Evolutionary conservation across 371 early-diverging fungal genomes (phyloP).

Genomic region (Syncephalis plumigaleata): DNA sequence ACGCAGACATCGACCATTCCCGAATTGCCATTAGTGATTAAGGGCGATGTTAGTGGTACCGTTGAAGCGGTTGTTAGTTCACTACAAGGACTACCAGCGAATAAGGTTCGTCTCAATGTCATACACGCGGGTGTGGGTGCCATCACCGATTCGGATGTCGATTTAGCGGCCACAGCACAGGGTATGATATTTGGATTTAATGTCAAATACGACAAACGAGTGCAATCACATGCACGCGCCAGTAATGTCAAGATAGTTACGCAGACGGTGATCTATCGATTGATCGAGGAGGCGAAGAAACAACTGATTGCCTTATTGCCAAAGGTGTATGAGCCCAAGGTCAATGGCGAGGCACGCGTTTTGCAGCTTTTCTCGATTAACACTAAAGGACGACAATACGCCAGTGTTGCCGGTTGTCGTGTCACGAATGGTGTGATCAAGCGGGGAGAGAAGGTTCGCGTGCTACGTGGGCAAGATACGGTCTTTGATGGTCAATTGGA

Average conservation of each 20-base stretch:
- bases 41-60: constrained; percentile 89
- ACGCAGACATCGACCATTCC: constrained; percentile 25
- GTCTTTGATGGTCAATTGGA: constrained; percentile 51
- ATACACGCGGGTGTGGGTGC: constrained; percentile 72
- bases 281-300: constrained; percentile 74
- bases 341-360: constrained; percentile 78
- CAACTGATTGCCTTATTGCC: constrained; percentile 60
- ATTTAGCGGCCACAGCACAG: constrained; percentile 41
- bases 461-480: constrained; percentile 43
- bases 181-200: constrained; percentile 72
- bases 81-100: constrained; percentile 53
- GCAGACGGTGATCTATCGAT: constrained; percentile 74
- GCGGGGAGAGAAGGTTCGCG: constrained; percentile 35
- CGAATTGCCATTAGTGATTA: constrained; percentile 19
- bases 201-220: constrained; percentile 60
- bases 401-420: constrained; percentile 69
- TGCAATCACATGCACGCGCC: constrained; percentile 35
- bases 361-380: constrained; percentile 63
- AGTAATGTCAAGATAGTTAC: constrained; percentile 42
- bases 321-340: constrained; percentile 49
- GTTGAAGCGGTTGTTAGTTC: constrained; percentile 77
- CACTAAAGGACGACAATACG: constrained; percentile 31
- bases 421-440: constrained; percentile 55
- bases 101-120: constrained; percentile 57
- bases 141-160: constrained; percentile 60